Evolutionary conservation across 495 filamentous ascomycete genomes (phyloP).

Genomic region (Tuber magnatum): DNA sequence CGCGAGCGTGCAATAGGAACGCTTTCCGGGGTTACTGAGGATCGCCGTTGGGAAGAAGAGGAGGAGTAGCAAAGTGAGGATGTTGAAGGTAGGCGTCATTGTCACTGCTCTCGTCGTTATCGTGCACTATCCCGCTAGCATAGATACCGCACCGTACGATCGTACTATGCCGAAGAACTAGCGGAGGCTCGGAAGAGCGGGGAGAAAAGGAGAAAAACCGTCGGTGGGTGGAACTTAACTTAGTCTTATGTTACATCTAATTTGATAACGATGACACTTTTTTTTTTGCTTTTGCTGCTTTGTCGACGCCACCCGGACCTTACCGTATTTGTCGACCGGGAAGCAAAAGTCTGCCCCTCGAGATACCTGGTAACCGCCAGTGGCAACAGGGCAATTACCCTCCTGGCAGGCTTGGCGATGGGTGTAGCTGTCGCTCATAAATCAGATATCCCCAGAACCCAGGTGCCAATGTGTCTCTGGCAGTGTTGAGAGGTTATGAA

Average conservation of each 20-base stretch:
- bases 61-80: background rate
- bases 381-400: too few relatives aligned
- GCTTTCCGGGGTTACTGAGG: background rate
- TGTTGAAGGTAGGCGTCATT: background rate
- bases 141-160: background rate
- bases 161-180: background rate
- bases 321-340: background rate
- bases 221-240: background rate
- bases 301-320: background rate
- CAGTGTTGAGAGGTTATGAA: too few relatives aligned
- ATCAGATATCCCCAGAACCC: too few relatives aligned
- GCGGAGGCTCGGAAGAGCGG: background rate
- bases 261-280: background rate
- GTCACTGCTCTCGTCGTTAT: background rate
- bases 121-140: background rate
- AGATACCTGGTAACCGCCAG: too few relatives aligned
- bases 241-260: background rate
- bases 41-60: background rate
- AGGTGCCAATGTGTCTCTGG: too few relatives aligned
- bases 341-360: too few relatives aligned
- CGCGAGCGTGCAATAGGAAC: conserved; percentile 19
- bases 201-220: background rate
- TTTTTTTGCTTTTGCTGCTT: conserved; percentile 5
- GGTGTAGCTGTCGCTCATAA: too few relatives aligned
- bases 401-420: too few relatives aligned